Percentiles rank a stretch among this genome's conserved stretches.
Evolutionary conservation across 192 early-diverging fungal species (phyloP).

Genomic region (Backusella psychrophila): DNA sequence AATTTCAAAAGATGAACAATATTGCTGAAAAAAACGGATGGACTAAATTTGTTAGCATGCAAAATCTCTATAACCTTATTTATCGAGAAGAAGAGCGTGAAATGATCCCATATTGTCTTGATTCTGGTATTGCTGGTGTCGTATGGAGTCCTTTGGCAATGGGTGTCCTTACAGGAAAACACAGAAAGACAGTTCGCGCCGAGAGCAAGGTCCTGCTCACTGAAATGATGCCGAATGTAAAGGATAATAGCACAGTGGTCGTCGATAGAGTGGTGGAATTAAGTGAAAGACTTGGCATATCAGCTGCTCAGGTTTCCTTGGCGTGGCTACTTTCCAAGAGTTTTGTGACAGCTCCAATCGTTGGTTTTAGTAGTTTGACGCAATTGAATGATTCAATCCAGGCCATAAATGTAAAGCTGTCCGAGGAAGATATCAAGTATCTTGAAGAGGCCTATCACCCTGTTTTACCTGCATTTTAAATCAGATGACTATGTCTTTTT

Average conservation of each 20-base stretch:
- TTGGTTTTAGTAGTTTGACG: conserved; percentile 23
- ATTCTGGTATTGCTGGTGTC: conserved; percentile 30
- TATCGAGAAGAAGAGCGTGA: conserved; percentile 45
- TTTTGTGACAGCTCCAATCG: conserved; percentile 18
- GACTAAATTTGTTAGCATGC: conserved; percentile 23
- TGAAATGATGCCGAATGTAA: neutral
- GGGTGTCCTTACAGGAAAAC: conserved; percentile 24
- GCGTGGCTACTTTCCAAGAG: conserved; percentile 26
- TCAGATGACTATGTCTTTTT: neutral
- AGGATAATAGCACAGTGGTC: conserved; percentile 6
- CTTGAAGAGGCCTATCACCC: conserved; percentile 15
- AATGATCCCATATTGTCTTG: conserved; percentile 34
- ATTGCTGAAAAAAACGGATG: conserved; percentile 39
- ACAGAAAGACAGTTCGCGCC: conserved; percentile 11
- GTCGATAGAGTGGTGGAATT: conserved; percentile 25
- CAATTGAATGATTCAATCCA: conserved; percentile 26
- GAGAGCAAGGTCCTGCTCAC: neutral
- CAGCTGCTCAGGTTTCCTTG: conserved; percentile 24
- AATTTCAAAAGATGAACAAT: conserved; percentile 35
- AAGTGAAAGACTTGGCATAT: conserved; percentile 14
- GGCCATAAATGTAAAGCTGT: conserved; percentile 14
- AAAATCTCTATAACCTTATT: conserved; percentile 38
- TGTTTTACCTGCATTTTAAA: conserved; percentile 1
- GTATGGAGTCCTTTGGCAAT: conserved; percentile 33
- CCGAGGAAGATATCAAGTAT: conserved; percentile 21